phyloP scores from a whole-genome alignment of 306 rosid species.

The Cicer cuneatum region DNA sequence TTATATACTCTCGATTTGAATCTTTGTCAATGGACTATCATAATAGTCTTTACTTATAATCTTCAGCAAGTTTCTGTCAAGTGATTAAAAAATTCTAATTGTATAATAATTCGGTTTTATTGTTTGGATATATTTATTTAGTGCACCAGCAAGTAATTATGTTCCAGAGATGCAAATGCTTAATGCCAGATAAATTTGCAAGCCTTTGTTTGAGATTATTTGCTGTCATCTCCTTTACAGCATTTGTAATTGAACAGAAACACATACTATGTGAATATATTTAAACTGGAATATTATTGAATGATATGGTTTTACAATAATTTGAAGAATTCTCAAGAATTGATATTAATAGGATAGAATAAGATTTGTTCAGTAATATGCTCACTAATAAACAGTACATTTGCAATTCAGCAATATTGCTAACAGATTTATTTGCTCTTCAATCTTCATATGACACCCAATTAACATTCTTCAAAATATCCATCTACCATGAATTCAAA shows the following conservation, averaged over 20 bases:
- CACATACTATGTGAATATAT: not conserved
- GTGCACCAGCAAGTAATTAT: not conserved
- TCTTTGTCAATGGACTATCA: not conserved
- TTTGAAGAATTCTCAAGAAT: not conserved
- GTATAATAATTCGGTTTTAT: not conserved
- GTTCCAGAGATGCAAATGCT: not conserved
- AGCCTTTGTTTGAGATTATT: not conserved
- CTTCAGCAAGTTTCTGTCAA: not conserved
- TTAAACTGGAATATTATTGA: too few relatives aligned
- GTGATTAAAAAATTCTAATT: not conserved
- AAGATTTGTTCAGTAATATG: not conserved
- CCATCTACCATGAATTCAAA: constrained; percentile 31
- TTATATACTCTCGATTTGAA: too few relatives aligned
- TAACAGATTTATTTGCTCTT: constrained; percentile 25
- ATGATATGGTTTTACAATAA: too few relatives aligned
- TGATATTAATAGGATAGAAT: not conserved
- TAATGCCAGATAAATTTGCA: not conserved
- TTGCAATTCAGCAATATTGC: not conserved
- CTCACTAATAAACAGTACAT: constrained; percentile 7
- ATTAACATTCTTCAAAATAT: constrained; percentile 18
- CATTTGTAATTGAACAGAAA: not conserved
- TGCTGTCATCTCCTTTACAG: not conserved
- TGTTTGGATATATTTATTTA: not conserved
- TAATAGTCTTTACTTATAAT: not conserved
- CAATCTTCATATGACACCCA: not conserved